These are phyloP conservation scores for Chalciporus sphaerocephalus DNA, from an alignment of 768 basidiomycete genomes.

Conservation along the genomic window DNA sequence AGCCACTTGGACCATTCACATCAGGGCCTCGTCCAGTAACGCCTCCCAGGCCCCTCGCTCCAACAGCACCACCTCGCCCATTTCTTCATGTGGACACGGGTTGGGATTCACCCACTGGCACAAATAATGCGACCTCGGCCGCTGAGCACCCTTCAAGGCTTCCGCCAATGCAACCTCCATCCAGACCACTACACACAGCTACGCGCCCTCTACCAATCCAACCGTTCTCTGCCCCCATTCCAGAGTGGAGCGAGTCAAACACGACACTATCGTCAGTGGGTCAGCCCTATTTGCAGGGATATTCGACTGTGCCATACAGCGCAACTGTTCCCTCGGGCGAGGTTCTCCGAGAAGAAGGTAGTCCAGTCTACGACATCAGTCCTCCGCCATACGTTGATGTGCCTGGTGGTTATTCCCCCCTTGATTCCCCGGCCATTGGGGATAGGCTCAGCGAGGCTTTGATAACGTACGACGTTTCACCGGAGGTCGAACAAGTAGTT, in stretches of 20 bases:
- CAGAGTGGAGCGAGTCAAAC: constrained; percentile 8
- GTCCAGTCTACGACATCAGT: constrained; percentile 16
- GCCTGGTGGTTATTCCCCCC: constrained; percentile 1
- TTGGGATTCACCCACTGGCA: not conserved
- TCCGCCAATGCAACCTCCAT: not conserved
- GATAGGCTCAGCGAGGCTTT: constrained; percentile 21
- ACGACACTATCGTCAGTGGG: not conserved
- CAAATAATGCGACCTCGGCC: not conserved
- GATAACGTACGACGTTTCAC: constrained; percentile 13
- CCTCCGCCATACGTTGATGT: constrained; percentile 17
- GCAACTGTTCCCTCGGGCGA: constrained; percentile 1
- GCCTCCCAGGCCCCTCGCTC: constrained; percentile 12
- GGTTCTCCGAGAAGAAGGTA: constrained; percentile 21
- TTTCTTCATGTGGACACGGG: constrained; percentile 12
- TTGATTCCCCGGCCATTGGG: constrained; percentile 12
- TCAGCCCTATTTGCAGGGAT: constrained; percentile 1
- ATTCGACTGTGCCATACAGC: not conserved
- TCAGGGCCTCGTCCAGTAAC: constrained; percentile 5
- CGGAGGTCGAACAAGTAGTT: constrained; percentile 18
- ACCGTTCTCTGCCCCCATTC: constrained; percentile 15
- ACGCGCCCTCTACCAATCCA: constrained; percentile 17
- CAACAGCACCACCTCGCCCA: constrained; percentile 19
- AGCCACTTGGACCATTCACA: not conserved
- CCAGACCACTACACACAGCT: not conserved
- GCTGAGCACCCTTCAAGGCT: constrained; percentile 7